Evolutionary conservation across 768 basidiomycete species (phyloP).

Genomic region (Russula virescens): DNA sequence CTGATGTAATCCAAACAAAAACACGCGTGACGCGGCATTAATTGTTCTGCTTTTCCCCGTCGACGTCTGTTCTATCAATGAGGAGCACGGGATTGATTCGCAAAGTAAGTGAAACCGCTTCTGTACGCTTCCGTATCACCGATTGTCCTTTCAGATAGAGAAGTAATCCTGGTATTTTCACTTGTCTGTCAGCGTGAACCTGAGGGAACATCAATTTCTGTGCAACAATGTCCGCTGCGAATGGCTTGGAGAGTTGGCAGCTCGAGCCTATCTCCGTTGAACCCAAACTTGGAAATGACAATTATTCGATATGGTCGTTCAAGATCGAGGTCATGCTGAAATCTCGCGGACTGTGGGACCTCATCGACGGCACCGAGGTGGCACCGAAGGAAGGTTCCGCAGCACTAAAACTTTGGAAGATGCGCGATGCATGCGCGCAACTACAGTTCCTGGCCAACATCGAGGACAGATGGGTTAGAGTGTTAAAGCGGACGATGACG

Average conservation of each 20-base stretch:
- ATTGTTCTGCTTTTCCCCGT: too few relatives aligned
- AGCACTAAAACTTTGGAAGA: slow-evolving; percentile 6
- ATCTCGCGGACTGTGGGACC: slow-evolving; percentile 15
- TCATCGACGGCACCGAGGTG: slow-evolving; percentile 11
- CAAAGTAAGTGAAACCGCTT: too few relatives aligned
- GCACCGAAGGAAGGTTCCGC: background rate
- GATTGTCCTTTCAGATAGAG: too few relatives aligned
- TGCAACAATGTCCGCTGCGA: too few relatives aligned
- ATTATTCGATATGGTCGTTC: slow-evolving; percentile 10
- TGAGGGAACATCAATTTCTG: too few relatives aligned
- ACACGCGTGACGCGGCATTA: too few relatives aligned
- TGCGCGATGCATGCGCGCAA: slow-evolving; percentile 15
- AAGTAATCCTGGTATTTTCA: too few relatives aligned
- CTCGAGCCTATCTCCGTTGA: slow-evolving; percentile 11
- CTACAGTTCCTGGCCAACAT: slow-evolving; percentile 15
- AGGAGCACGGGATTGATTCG: too few relatives aligned
- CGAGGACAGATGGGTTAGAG: slow-evolving; percentile 11
- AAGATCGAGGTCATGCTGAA: slow-evolving; percentile 4
- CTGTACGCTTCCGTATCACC: too few relatives aligned
- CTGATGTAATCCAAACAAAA: too few relatives aligned
- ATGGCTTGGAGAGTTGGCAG: slow-evolving; percentile 11
- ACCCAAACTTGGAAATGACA: slow-evolving; percentile 19
- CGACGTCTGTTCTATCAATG: too few relatives aligned
- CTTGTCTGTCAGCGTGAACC: too few relatives aligned
- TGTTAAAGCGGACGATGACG: background rate